Evolutionary conservation across 2,329 filamentous ascomycete genomes (phyloP).

Genomic region (Pyrenophora teres): DNA sequence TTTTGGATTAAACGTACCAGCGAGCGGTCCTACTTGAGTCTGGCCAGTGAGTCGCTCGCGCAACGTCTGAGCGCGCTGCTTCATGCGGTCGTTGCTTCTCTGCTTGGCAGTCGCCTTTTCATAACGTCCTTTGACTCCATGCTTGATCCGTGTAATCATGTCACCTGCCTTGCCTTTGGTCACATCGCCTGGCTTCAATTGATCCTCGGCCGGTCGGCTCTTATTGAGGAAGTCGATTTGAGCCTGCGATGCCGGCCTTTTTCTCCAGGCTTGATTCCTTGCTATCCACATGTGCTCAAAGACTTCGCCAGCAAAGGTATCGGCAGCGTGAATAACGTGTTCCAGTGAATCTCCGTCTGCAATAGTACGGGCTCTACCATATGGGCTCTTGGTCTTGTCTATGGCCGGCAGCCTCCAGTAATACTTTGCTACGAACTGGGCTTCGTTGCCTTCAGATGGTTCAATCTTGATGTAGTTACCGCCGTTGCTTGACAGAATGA

Average conservation of each 20-base stretch:
- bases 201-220: slow-evolving; percentile 59
- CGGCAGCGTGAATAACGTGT: slow-evolving; percentile 80
- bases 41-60: slow-evolving; percentile 49
- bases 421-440: slow-evolving; percentile 48
- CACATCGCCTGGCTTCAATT: slow-evolving; percentile 61
- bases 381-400: slow-evolving; percentile 59
- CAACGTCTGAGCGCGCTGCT: slow-evolving; percentile 56
- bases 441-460: slow-evolving; percentile 48
- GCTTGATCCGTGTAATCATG: slow-evolving; percentile 90
- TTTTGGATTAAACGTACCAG: too few species aligned
- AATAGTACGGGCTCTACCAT: slow-evolving; percentile 70
- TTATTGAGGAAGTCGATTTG: slow-evolving; percentile 75
- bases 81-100: slow-evolving; percentile 28
- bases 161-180: slow-evolving; percentile 83
- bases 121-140: slow-evolving; percentile 71
- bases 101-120: slow-evolving; percentile 45
- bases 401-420: slow-evolving; percentile 47
- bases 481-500: slow-evolving; percentile 68
- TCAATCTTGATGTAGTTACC: slow-evolving; percentile 65
- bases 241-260: slow-evolving; percentile 61
- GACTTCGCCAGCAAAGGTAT: slow-evolving; percentile 72
- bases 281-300: slow-evolving; percentile 72
- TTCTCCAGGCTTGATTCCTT: slow-evolving; percentile 72
- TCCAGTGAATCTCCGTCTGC: slow-evolving; percentile 68
- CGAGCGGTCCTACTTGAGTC: slow-evolving; percentile 55